Evolutionary conservation across 257 asterid genomes (phyloP).

Genomic region (Salvia rosmarinus): DNA sequence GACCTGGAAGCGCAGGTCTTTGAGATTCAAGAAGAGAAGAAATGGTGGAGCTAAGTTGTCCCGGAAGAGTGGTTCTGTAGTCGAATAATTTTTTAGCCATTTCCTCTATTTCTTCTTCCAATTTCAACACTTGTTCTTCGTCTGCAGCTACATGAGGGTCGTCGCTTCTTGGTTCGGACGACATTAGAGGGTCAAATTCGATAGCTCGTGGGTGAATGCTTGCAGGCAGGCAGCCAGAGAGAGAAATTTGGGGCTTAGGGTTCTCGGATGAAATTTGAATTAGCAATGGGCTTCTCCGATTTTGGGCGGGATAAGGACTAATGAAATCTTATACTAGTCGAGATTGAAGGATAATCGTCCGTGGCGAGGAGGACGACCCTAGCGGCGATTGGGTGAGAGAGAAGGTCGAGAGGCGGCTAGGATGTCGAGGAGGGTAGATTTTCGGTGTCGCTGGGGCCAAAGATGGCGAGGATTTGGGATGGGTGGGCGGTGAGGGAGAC

Average conservation of each 20-base stretch:
- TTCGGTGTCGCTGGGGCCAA: slow-evolving; percentile 99
- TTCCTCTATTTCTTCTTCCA: slow-evolving; percentile 59
- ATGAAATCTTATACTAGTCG: too few relatives aligned
- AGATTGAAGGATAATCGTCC: too few relatives aligned
- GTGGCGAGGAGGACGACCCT: too few relatives aligned
- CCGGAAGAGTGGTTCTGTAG: slow-evolving; percentile 56
- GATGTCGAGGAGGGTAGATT: slow-evolving; percentile 92
- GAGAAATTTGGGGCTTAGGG: too few relatives aligned
- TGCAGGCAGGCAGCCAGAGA: too few relatives aligned
- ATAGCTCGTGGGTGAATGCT: too few relatives aligned
- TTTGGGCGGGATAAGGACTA: too few relatives aligned
- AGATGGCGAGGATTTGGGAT: slow-evolving; percentile 83
- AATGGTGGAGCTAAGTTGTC: slow-evolving; percentile 53
- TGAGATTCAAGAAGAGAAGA: slow-evolving; percentile 59
- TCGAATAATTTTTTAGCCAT: slow-evolving; percentile 56
- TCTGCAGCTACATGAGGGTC: slow-evolving; percentile 44
- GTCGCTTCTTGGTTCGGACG: slow-evolving; percentile 35
- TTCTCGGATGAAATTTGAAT: too few relatives aligned
- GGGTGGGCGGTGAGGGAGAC: slow-evolving; percentile 82
- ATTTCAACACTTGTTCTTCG: slow-evolving; percentile 40
- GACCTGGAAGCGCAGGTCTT: slow-evolving; percentile 43
- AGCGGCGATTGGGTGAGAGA: too few relatives aligned
- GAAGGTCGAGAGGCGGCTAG: too few relatives aligned
- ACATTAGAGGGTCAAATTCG: slow-evolving; percentile 37
- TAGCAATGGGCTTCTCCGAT: too few relatives aligned